Percentiles rank a stretch among this genome's conserved stretches.
phyloP scores from a whole-genome alignment of 164 flowering plant species.

The Nymphaea colorata region DNA sequence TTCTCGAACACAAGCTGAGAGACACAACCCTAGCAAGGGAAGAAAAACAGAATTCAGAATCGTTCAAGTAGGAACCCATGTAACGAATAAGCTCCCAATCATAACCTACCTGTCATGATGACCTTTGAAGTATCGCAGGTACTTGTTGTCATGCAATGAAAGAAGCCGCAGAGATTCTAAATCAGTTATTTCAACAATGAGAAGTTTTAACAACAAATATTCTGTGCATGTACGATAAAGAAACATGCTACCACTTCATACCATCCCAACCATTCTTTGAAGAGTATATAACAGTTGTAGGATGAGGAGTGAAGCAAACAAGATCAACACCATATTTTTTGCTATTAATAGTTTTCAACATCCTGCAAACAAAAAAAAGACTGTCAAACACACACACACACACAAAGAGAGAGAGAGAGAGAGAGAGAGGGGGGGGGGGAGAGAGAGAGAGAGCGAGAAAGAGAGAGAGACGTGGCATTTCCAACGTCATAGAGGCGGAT shows the following conservation, averaged over 20 bases:
- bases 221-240: background rate
- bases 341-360: conserved; percentile 97
- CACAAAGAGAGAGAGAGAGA: background rate
- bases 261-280: conserved; percentile 99
- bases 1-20: conserved; percentile 77
- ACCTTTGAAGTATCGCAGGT: conserved; percentile 94
- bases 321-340: conserved; percentile 98
- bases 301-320: conserved; percentile 91
- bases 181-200: conserved; percentile 2
- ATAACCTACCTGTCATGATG: conserved; percentile 84
- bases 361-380: conserved; percentile 26
- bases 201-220: background rate
- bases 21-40: conserved; percentile 67
- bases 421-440: background rate
- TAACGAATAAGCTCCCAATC: background rate
- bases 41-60: conserved; percentile 2
- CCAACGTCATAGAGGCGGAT: conserved; percentile 90
- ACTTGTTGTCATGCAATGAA: conserved; percentile 92
- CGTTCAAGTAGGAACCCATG: background rate
- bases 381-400: background rate
- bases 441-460: background rate
- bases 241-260: conserved; percentile 16
- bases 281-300: conserved; percentile 94
- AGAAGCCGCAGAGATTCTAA: conserved; percentile 94
- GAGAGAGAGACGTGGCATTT: conserved; percentile 55